Evolutionary conservation across 768 basidiomycete species (phyloP), one percentile per base, ranked within the genome.

Genomic region (Lactifluus pinguis): DNA sequence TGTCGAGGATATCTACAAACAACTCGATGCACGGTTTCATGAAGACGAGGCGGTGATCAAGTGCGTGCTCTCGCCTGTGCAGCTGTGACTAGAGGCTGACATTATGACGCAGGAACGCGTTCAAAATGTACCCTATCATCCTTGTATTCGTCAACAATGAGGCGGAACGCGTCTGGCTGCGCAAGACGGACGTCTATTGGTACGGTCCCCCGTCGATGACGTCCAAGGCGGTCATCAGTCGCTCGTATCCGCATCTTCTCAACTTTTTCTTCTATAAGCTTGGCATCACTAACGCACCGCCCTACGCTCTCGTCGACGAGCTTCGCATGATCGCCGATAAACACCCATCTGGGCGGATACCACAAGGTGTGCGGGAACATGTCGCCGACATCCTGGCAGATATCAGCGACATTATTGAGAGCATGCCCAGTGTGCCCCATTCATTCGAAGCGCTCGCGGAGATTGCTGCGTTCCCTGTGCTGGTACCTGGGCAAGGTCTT

Each of bases 1-100:
- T 4, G 63, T 64, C 15, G 39, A 60, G 1, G 59, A 62, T 13
- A 42, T 62, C 13, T 69, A 69, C 51, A 61, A 44, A 39, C 68
- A 69, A 15, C 59, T 69, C 1, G 62, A 69, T 44, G 62, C 66
- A 19, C 58, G 68, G n/a, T 69, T 69, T n/a, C 41, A 64, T 2
- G 68, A 69, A 13, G 66, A 63, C 19, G 64, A 68, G 15, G 19
- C 47, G 2, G 36, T 32, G 19, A 69, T 69, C 51, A 65, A 57
- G 68, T 69, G 49, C 17, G 68, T 39, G 3, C 10, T 39, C 29
- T 10, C 4, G 14, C 36, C 38, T 45, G 19, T 55, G 11, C n/a
- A 15, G 1, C 10, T 44, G 19, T 29, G 13, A 34, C 3, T 11
- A 21, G 13, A 13, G n/a, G 47, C 21, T 49, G 41, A 30, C 4